These are phyloP conservation scores for Aspergillus homomorphus DNA, from an alignment of 495 filamentous ascomycete genomes.

Conservation along the genomic window DNA sequence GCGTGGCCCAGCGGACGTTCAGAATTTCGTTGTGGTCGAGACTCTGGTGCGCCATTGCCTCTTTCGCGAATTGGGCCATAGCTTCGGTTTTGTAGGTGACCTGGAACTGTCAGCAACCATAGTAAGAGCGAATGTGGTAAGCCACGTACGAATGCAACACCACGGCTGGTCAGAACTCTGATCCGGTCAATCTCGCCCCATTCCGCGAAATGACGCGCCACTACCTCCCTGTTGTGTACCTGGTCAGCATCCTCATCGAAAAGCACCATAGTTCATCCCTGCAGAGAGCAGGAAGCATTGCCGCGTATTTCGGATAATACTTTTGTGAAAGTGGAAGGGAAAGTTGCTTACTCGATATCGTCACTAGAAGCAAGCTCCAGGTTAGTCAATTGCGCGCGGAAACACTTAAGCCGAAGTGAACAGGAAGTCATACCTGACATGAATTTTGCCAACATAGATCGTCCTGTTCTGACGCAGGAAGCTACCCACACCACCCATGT, in stretches of 20 bases:
- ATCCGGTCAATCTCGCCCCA: constrained; percentile 90
- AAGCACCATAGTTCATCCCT: neutral
- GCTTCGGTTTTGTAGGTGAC: constrained; percentile 82
- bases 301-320: neutral
- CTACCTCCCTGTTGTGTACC: constrained; percentile 84
- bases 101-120: neutral
- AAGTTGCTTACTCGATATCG: constrained; percentile 3
- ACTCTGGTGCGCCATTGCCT: constrained; percentile 84
- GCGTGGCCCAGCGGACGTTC: constrained; percentile 96
- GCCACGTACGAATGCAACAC: constrained; percentile 67
- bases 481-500: constrained; percentile 2
- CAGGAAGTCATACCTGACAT: constrained; percentile 71
- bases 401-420: neutral
- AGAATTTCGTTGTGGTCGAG: constrained; percentile 87
- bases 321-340: neutral
- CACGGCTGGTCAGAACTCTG: constrained; percentile 83
- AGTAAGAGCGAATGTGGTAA: neutral
- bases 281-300: neutral
- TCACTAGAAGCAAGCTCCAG: neutral
- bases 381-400: neutral
- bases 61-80: constrained; percentile 86
- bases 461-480: constrained; percentile 2
- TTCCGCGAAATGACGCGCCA: constrained; percentile 86
- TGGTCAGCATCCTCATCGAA: neutral
- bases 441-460: constrained; percentile 47